Base-by-base conservation (phyloP, 257 asterid genomes). In the Nicotiana otophora region DNA sequence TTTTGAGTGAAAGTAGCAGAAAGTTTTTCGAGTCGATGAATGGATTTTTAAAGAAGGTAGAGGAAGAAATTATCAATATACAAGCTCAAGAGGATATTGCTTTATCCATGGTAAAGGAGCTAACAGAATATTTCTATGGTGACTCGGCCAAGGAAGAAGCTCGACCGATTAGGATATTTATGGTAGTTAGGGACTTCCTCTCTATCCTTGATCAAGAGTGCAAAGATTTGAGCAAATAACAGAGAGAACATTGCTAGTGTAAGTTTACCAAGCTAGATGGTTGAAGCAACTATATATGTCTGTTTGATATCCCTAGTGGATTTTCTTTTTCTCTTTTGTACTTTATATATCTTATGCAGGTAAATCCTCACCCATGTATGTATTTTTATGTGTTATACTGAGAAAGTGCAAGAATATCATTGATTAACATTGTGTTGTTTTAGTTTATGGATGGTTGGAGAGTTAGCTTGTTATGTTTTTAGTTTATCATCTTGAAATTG, bases 41-140 rank as follows among this genome's bases (percentile, higher is more conserved):
- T 20, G 93, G 86, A 82, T 94, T 92, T 62, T 54, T 92, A 80
- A 89, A 81, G 86, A 94, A 87, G 82, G 92, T 93, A 0, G 89
- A 93, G 86, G 82, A 39, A 46, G 93, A 89, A 70, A 93, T 92
- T 16, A 82, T 74, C 26, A 86, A 86, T 12, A 65, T 91, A 58
- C 93, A 91, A 89, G 90, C 92, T 11, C 87, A 89, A 66, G 97
- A 93, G 81, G 87, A 95, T 6, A 81, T 89, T 48, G 91, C 97
- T 14, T 85, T 94, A 31, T 94, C 93, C 14, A 92, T 91, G 94
- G 97, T 92, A 8, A 93, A 89, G 84, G 92, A 92, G 33, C 83
- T 94, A 72, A 92, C 96, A 0, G 97, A 89, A 78, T 93, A 90
- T 84, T 93, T 94, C 90, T 94, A 93, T 79, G 98, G 98, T 2